Evolutionary conservation across 805 yeast genomes (phyloP), one percentile per base, ranked within the genome.

Genomic region (Starmera amethionina): DNA sequence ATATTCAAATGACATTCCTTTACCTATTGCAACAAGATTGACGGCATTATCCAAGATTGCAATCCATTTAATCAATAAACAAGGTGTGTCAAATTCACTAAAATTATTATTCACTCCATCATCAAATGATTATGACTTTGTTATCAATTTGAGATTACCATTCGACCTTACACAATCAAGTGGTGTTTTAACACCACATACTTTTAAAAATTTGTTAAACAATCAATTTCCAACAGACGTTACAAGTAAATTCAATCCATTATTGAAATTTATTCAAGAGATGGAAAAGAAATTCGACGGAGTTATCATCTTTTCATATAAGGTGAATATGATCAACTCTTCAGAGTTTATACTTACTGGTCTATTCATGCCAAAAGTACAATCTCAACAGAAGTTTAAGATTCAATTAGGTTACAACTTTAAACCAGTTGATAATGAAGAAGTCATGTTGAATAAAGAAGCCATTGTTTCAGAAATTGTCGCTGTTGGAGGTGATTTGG

Each of bases 21-120:
- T 83, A 41, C 89, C 96, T 8, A 79, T 89, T 42, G 88, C 95
- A 5, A 72, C 89, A 11, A 77, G 99, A 62, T 64, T 90, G 45
- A 90, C 97, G 0, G 89, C 94, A 0, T 70, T 93, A 44, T 75
- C 96, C 2, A 75, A 86, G 47, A 89, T 82, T 27, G 89, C 90
- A 0, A 60, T 75, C 33, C 69, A 71, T 15, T 56, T 82, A 41
- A 58, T 79, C 16, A 68, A 67, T 39, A 59, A 60, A 0, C 68
- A 69, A 40, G 80, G 78, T 3, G 35, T 66, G 14, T 51, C 59
- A 33, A 62, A 64, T 39, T 68, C 71, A 2, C 53, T 82, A 30
- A 72, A 70, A 35, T 56, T 75, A 34, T 60, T 87, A 34, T 93
- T 89, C 61, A 77, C 83, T 0, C 89, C 97, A 2, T 87, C 95